Evolutionary conservation across 345 rosid species (phyloP), one percentile per base, ranked within the genome.

Genomic region (Dipteronia dyeriana): DNA sequence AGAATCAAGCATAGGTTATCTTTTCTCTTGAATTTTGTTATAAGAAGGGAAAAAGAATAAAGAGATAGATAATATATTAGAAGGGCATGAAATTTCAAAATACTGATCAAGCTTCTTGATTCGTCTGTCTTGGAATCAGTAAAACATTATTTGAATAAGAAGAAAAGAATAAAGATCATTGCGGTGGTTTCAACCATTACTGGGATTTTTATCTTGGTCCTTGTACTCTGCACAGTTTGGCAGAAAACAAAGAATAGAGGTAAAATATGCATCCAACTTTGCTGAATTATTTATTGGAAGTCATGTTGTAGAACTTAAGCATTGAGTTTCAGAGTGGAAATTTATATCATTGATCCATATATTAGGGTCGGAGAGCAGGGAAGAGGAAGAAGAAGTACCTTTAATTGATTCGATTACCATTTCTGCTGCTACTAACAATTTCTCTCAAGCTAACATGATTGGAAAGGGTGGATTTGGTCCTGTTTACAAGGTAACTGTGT

Each of bases 401-500:
- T 29, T 69, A 20, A 79, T 79, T 61, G 77, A 83, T 61, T 78
- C 85, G 19, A 34, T 17, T 38, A 71, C 79, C 12, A 68, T 87
- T 34, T 61, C 75, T n/a, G 61, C 31, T 49, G 88, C 90, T 1
- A 85, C 90, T 0, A 14, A 79, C 68, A 63, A 73, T 71, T 87
- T 85, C 72, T 82, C 85, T 0, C 23, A 62, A 3, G 64, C 54
- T 6, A 85, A 85, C 69, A 57, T 60, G 59, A 39, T 85, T n/a
- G 90, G 88, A 12, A 57, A 69, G 16, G 90, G 87, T 8, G 90
- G 88, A 20, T 85, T 83, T 70, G 86, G 90, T 31, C 66, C 84
- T 20, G 86, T 87, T 43, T 87, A 85, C 75, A 54, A 25, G 62
- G 64, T 76, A 34, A 34, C 38, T 34, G 38, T 34, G 38, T 4